Evolutionary conservation across 306 rosid genomes (phyloP), one percentile per base, ranked within the genome.

Genomic region (Cicer arietinum): DNA sequence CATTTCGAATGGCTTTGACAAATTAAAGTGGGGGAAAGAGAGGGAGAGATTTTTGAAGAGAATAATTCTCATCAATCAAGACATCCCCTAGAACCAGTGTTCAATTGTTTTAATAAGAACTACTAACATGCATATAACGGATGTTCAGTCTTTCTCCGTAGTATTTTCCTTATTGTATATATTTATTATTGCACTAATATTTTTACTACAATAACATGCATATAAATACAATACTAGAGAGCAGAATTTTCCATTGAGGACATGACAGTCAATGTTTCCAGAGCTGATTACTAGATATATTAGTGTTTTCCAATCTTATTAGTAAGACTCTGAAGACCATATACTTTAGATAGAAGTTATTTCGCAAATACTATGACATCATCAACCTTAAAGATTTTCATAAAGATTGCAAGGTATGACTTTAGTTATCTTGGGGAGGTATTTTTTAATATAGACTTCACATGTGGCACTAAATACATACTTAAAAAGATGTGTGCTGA

Each of bases 401-500:
- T 39, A 35, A 68, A 61, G 64, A 54, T 62, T 48, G 17, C 41
- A 48, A 25, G 40, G 4, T 52, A 16, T 10, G 46, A 43, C 51
- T 54, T 71, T 56, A 47, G 44, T 69, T 62, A 44, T 74, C 75
- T 77, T 17, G 54, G 69, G 64, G 30, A 80, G 17, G 37, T 7
- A 54, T 14, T 58, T 67, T 68, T 2, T 7, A 17, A 30, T 60
- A 30, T 60, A 60, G 44, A 60, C 44, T 35, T 60, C 4, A 13
- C 35, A 35, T 60, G 44, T 35, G 66, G 16, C 43, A 45, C 30
- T 30, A 25, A 62, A 56, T 77, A 68, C 69, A 56, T 82, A 51
- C 77, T 12, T 67, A 22, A 40, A 61, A 60, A 35, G 44, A 67
- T 10, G 43, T 20, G 47, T n/a, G 47, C 25, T 25, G 54, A 77